Conservation (phyloP, 1,139 yeast species). For the Candida tropicalis region DNA sequence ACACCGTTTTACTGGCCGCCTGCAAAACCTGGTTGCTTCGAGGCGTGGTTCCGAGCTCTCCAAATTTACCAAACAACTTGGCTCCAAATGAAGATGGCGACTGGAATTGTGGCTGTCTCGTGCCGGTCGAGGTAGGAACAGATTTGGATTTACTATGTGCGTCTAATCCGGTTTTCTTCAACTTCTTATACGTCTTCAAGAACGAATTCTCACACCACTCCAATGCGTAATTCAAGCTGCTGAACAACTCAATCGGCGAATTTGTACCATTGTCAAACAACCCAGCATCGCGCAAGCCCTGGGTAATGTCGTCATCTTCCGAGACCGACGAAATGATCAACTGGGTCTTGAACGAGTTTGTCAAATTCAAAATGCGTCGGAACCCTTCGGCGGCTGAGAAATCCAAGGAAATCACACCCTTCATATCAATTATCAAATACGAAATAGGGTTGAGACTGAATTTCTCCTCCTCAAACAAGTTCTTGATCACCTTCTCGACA, state of each 20-base stretch:
- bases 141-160: constrained; percentile 7
- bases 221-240: constrained; percentile 80
- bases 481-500: constrained; percentile 74
- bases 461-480: constrained; percentile 61
- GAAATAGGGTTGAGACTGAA: constrained; percentile 63
- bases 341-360: constrained; percentile 69
- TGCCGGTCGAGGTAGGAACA: constrained; percentile 12
- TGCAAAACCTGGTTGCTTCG: constrained; percentile 60
- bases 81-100: constrained; percentile 15
- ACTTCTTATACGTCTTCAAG: constrained; percentile 60
- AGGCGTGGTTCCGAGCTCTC: constrained; percentile 53
- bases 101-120: constrained; percentile 16
- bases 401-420: constrained; percentile 79
- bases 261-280: constrained; percentile 53
- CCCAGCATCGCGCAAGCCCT: constrained; percentile 72
- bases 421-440: constrained; percentile 82
- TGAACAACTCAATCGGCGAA: constrained; percentile 60
- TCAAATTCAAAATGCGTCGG: constrained; percentile 77
- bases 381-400: constrained; percentile 97
- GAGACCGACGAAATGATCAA: constrained; percentile 77
- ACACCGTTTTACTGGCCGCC: constrained; percentile 61
- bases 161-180: constrained; percentile 24
- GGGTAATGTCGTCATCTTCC: constrained; percentile 61
- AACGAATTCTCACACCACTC: constrained; percentile 98
- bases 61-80: constrained; percentile 18